Percentiles rank a stretch among this genome's conserved stretches.
phyloP scores from a whole-genome alignment of 495 filamentous ascomycete species.

The Penicillium bialowiezense region DNA sequence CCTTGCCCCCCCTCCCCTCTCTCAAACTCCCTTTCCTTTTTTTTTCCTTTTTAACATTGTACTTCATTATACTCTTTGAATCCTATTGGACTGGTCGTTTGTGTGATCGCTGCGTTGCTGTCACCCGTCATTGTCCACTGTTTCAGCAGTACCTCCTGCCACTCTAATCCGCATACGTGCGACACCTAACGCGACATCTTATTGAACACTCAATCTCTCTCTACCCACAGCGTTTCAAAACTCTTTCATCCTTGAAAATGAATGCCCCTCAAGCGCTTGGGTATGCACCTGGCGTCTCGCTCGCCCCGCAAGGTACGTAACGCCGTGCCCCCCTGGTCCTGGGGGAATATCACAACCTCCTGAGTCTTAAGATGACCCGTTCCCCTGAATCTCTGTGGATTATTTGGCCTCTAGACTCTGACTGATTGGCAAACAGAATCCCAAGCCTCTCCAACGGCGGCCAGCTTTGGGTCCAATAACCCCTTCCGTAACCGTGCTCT shows the following conservation, averaged over 20 bases:
- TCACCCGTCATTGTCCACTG: conserved; percentile 1
- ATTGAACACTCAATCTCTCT: conserved; percentile 15
- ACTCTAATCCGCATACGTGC: conserved; percentile 16
- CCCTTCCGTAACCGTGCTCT: conserved; percentile 91
- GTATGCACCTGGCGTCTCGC: conserved; percentile 39
- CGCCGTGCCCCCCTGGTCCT: conserved; percentile 4
- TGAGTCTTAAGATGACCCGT: conserved; percentile 4
- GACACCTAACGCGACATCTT: conserved; percentile 10
- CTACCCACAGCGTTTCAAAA: conserved; percentile 23
- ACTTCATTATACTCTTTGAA: not conserved
- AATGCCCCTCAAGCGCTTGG: conserved; percentile 38
- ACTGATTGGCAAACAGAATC: conserved; percentile 14
- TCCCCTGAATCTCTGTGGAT: conserved; percentile 4
- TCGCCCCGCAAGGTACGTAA: conserved; percentile 42
- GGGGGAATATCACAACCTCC: not conserved
- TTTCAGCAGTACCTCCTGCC: conserved; percentile 6
- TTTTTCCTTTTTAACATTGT: not conserved
- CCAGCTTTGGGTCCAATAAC: conserved; percentile 88
- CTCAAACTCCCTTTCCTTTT: conserved; percentile 1
- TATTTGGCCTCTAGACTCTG: too few species aligned
- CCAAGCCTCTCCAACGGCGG: conserved; percentile 45
- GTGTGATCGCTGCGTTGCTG: not conserved
- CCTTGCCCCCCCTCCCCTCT: conserved; percentile 3
- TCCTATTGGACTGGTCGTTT: too few species aligned
- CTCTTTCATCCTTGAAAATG: conserved; percentile 23